These are phyloP conservation scores for Asterophora lycoperdoides DNA, from an alignment of 768 basidiomycete species.

Conservation along the genomic window DNA sequence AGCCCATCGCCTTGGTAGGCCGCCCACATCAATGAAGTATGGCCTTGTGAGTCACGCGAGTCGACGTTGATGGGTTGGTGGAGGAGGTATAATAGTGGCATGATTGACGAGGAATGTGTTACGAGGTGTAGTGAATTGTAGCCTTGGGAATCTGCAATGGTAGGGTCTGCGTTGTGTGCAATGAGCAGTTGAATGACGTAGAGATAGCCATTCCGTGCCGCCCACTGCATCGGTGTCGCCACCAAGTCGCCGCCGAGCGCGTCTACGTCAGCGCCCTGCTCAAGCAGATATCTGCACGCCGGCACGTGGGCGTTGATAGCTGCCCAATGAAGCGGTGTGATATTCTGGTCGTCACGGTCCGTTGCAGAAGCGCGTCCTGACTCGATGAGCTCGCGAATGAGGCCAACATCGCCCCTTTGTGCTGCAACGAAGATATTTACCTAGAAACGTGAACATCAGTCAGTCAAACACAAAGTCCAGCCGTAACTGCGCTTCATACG, in stretches of 20 bases:
- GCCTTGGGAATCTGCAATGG: constrained; percentile 86
- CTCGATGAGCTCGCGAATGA: constrained; percentile 62
- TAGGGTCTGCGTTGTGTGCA: constrained; percentile 87
- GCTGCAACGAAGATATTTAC: constrained; percentile 77
- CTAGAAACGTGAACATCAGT: constrained; percentile 24
- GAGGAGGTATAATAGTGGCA: constrained; percentile 88
- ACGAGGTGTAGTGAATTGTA: constrained; percentile 96
- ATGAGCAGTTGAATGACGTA: constrained; percentile 93
- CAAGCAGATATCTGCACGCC: constrained; percentile 81
- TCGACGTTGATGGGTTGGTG: constrained; percentile 94
- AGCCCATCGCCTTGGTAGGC: constrained; percentile 98
- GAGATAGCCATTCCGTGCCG: constrained; percentile 93
- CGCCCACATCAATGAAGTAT: constrained; percentile 98
- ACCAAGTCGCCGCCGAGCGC: constrained; percentile 90
- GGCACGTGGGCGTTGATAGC: constrained; percentile 94
- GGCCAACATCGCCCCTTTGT: constrained; percentile 76
- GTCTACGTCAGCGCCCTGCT: constrained; percentile 93
- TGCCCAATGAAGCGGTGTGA: constrained; percentile 97
- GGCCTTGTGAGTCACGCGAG: constrained; percentile 85
- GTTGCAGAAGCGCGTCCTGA: constrained; percentile 67
- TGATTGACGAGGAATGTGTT: constrained; percentile 90
- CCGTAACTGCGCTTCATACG: constrained; percentile 20
- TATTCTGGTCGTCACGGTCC: constrained; percentile 85
- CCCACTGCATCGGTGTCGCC: constrained; percentile 98
- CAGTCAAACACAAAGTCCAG: neutral